Evolutionary conservation across 352 stramenopile species (phyloP).

Genomic region (Globisporangium emineosum): DNA sequence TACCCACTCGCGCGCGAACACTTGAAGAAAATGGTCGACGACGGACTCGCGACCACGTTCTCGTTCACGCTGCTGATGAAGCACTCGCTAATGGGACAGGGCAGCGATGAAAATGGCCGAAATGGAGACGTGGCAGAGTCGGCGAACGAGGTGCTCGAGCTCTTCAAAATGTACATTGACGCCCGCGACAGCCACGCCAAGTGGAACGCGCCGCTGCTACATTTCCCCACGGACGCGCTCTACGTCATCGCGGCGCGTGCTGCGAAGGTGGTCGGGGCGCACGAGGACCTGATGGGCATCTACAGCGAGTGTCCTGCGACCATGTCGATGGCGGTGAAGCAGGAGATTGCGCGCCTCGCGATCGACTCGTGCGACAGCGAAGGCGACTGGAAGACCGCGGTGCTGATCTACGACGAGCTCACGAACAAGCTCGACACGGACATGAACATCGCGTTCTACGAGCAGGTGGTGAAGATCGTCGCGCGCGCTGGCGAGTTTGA

Average conservation of each 20-base stretch:
- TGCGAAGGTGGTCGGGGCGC: slow-evolving; percentile 40
- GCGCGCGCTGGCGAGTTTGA: slow-evolving; percentile 82
- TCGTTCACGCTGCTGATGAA: slow-evolving; percentile 77
- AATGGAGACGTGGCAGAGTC: slow-evolving; percentile 3
- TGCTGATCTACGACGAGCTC: slow-evolving; percentile 77
- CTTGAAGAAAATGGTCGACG: slow-evolving; percentile 39
- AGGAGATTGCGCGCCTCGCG: slow-evolving; percentile 41
- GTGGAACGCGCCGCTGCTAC: slow-evolving; percentile 50
- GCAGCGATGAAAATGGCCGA: neutral
- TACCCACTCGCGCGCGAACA: slow-evolving; percentile 39
- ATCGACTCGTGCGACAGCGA: slow-evolving; percentile 60
- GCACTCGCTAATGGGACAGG: slow-evolving; percentile 33
- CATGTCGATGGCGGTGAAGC: slow-evolving; percentile 54
- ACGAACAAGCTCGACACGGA: slow-evolving; percentile 46
- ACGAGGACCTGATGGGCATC: slow-evolving; percentile 57
- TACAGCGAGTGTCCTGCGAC: slow-evolving; percentile 43
- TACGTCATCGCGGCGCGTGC: slow-evolving; percentile 63
- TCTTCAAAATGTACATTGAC: slow-evolving; percentile 64
- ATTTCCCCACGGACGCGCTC: slow-evolving; percentile 64
- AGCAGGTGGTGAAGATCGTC: slow-evolving; percentile 80
- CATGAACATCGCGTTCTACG: slow-evolving; percentile 76
- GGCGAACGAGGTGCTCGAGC: slow-evolving; percentile 38
- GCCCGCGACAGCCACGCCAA: slow-evolving; percentile 41
- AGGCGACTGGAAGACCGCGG: slow-evolving; percentile 69
- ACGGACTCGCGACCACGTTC: slow-evolving; percentile 57